A percentile compares a stretch with the other conserved stretches of the same genome.
Conservation (phyloP, 2,329 filamentous ascomycete genomes). For the Fusarium fujikuroi region DNA sequence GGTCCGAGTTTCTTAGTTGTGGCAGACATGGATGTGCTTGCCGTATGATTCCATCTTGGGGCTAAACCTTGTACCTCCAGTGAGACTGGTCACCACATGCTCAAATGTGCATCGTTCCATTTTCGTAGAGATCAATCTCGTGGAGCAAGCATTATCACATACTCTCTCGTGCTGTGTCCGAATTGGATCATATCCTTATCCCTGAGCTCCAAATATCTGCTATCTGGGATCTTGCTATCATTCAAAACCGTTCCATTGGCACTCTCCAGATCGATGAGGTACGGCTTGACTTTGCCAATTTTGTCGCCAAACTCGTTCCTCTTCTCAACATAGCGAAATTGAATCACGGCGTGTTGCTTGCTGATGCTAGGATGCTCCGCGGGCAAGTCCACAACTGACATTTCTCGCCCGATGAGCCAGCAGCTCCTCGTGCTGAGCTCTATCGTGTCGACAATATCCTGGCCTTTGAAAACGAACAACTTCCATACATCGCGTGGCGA, state of each 20-base stretch:
- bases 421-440: conserved; percentile 81
- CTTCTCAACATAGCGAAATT: conserved; percentile 88
- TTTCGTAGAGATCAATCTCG: conserved; percentile 48
- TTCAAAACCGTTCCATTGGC: conserved; percentile 91
- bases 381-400: conserved; percentile 81
- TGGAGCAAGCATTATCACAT: conserved; percentile 87
- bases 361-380: conserved; percentile 93
- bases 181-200: conserved; percentile 92
- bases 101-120: background rate
- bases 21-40: background rate
- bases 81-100: background rate
- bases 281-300: conserved; percentile 81
- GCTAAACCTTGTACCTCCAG: background rate
- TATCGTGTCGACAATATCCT: conserved; percentile 83
- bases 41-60: background rate
- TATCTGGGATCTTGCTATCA: conserved; percentile 75
- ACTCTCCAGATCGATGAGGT: conserved; percentile 92
- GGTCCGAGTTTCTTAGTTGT: background rate
- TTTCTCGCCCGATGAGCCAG: conserved; percentile 89
- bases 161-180: conserved; percentile 89
- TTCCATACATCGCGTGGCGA: conserved; percentile 83
- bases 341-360: conserved; percentile 94
- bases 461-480: conserved; percentile 90
- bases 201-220: conserved; percentile 85
- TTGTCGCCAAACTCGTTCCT: conserved; percentile 89